Evolutionary conservation across 768 basidiomycete species (phyloP).

Genomic region (Cantharellus anzutake): DNA sequence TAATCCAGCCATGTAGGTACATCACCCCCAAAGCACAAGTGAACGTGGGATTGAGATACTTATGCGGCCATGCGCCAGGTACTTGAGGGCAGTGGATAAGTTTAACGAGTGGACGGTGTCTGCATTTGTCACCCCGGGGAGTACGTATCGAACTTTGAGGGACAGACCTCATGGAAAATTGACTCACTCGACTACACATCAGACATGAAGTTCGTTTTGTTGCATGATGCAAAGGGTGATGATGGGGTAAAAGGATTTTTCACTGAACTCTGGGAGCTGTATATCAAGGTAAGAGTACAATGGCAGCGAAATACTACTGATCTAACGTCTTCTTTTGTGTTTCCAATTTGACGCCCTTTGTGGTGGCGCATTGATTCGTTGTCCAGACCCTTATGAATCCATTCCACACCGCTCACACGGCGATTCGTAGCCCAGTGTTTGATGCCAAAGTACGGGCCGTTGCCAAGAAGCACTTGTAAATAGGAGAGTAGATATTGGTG

Average conservation of each 20-base stretch:
- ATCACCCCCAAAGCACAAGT: not conserved
- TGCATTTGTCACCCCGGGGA: constrained; percentile 85
- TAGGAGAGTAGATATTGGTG: not conserved
- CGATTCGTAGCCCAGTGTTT: constrained; percentile 63
- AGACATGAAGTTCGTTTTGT: constrained; percentile 90
- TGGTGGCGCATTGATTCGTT: not conserved
- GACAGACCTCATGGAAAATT: not conserved
- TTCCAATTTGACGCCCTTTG: not conserved
- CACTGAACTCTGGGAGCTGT: constrained; percentile 90
- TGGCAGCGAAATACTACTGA: not conserved
- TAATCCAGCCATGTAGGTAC: constrained; percentile 55
- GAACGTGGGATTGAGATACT: not conserved
- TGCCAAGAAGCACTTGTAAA: constrained; percentile 61
- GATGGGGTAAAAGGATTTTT: constrained; percentile 90
- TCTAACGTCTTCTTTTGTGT: not conserved
- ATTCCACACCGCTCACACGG: constrained; percentile 83
- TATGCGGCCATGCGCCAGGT: constrained; percentile 32
- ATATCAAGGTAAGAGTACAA: constrained; percentile 58
- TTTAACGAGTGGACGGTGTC: constrained; percentile 99
- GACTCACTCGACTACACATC: constrained; percentile 1
- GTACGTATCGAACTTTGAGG: constrained; percentile 30
- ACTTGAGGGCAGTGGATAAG: constrained; percentile 86
- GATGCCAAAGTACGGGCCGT: constrained; percentile 68
- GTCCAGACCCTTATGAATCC: constrained; percentile 74
- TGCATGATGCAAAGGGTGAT: constrained; percentile 94